Evolutionary conservation across 345 rosid genomes (phyloP), one percentile per base, ranked within the genome.

Genomic region (Populus davidiana): DNA sequence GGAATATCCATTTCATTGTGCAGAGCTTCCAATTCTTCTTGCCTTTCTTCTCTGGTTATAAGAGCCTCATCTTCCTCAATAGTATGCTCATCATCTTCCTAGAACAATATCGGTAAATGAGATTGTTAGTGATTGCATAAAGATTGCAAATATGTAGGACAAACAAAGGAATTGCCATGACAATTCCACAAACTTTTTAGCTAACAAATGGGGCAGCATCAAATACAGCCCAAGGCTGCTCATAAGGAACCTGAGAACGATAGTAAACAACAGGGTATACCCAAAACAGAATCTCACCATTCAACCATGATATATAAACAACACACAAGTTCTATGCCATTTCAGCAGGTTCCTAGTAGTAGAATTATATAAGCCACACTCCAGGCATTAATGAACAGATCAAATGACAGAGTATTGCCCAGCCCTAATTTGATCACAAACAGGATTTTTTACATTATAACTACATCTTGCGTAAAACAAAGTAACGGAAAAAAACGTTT

Each of bases 81-180:
- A 62, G 97, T 96, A 72, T 85, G 92, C 89, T 96, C 97, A 90
- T 96, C 91, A 86, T 92, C 99, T 90, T 90, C 99, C 99, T 96
- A 91, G 86, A 92, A 82, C 88, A 43, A 85, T 67, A 85, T 14
- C 69, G 79, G 67, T 69, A 70, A 29, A 63, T 38, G 38, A 74
- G 74, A 43, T 61, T 21, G 23, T 25, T 44, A 21, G 36, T 14
- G 59, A 74, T 73, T 17, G 35, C 73, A 59, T 23, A 35, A 12
- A 10, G 23, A 68, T 67, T 36, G 36, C 47, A 11, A 74, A 59
- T 38, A 68, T 66, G 56, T 59, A 50, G 54, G 29, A 41, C 56
- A 52, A 21, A 59, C 20, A 54, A 68, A 31, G 6, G 17, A 21
- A 41, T 23, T 33, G n/a, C 25, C 23, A 61, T 25, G 23, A 7